phyloP scores from a whole-genome alignment of 441 rosid species.

The Brassica balearica region DNA sequence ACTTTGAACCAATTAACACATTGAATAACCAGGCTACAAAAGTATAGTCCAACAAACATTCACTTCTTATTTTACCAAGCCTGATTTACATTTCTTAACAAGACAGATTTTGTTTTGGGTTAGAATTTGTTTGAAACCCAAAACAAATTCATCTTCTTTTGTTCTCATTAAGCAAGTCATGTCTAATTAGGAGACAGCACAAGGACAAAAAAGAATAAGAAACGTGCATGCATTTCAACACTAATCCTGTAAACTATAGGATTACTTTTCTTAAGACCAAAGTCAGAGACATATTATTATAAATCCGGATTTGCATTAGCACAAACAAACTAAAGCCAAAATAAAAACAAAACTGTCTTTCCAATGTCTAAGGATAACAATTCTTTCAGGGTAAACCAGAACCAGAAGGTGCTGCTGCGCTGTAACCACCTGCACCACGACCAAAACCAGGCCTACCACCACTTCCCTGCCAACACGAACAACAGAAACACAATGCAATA shows the following conservation, averaged over 20 bases:
- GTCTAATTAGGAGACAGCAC: too few relatives aligned
- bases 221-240: background rate
- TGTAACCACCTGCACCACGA: conserved; percentile 77
- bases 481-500: background rate
- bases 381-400: conserved; percentile 58
- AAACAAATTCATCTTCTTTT: too few relatives aligned
- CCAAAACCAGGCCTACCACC: conserved; percentile 82
- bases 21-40: too few relatives aligned
- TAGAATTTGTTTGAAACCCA: too few relatives aligned
- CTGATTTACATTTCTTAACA: too few relatives aligned
- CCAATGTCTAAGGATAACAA: background rate
- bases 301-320: conserved; percentile 9
- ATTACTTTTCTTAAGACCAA: conserved; percentile 11
- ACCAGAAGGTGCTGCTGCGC: conserved; percentile 57
- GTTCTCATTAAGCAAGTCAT: too few relatives aligned
- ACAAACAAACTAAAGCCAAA: conserved; percentile 21
- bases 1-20: too few relatives aligned
- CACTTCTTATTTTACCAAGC: too few relatives aligned
- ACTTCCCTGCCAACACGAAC: conserved; percentile 50
- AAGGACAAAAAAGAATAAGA: too few relatives aligned
- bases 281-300: background rate
- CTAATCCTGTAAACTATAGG: background rate
- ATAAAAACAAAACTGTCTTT: conserved; percentile 25
- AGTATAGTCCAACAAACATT: too few relatives aligned
- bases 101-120: too few relatives aligned